Conservation (phyloP, 2,329 filamentous ascomycete genomes). For the Alternaria angustiovoidea region DNA sequence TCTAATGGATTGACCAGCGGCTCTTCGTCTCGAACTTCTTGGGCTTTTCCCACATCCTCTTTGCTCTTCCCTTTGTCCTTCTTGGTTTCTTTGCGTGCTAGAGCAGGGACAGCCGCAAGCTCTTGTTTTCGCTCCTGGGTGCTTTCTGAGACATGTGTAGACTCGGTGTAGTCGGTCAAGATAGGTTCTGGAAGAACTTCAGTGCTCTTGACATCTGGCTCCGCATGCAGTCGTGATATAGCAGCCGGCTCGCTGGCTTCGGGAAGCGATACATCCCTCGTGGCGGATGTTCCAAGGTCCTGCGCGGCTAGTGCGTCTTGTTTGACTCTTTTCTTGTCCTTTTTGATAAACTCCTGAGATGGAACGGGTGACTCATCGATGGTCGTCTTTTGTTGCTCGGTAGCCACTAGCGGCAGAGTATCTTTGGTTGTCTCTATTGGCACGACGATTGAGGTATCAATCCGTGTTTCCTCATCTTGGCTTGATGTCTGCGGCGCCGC, state of each 20-base stretch:
- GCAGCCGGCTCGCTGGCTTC: not conserved
- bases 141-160: not conserved
- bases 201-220: not conserved
- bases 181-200: not conserved
- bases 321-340: slow-evolving; percentile 53
- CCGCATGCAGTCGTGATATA: not conserved
- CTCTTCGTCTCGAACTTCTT: slow-evolving; percentile 3
- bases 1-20: not conserved
- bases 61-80: slow-evolving; percentile 44
- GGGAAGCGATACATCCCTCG: not conserved
- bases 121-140: slow-evolving; percentile 17
- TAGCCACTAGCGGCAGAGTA: not conserved
- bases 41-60: slow-evolving; percentile 12
- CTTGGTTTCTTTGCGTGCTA: slow-evolving; percentile 38
- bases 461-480: slow-evolving; percentile 46
- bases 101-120: slow-evolving; percentile 17
- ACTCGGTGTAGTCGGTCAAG: not conserved
- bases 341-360: slow-evolving; percentile 49
- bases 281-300: not conserved
- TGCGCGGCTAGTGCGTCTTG: slow-evolving; percentile 8
- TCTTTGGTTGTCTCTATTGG: slow-evolving; percentile 8
- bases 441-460: slow-evolving; percentile 12
- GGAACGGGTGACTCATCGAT: slow-evolving; percentile 7
- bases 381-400: not conserved
- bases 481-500: slow-evolving; percentile 22